Percentiles rank a stretch among this genome's conserved stretches.
These are phyloP conservation scores for Penicillium sp. DNA, from an alignment of 2,329 filamentous ascomycete species.

Conservation along the genomic window DNA sequence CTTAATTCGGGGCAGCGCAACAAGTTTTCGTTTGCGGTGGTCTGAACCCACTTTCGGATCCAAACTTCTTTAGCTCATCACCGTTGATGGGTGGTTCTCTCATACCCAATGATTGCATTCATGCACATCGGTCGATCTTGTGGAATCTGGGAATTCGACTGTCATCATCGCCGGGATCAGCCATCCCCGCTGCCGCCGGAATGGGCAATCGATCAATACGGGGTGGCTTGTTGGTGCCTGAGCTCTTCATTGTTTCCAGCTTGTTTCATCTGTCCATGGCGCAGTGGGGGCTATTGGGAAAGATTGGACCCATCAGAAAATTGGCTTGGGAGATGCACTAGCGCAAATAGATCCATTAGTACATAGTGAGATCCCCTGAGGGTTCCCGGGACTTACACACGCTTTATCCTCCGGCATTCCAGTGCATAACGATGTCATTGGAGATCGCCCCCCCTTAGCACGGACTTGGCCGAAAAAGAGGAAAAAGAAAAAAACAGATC, in stretches of 20 bases:
- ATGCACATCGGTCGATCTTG: not conserved
- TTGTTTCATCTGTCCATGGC: constrained; percentile 15
- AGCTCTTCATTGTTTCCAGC: not conserved
- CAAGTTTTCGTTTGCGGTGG: constrained; percentile 19
- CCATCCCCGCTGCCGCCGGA: too few species aligned
- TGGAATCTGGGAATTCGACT: constrained; percentile 6
- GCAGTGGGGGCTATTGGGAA: constrained; percentile 16
- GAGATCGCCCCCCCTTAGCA: constrained; percentile 5
- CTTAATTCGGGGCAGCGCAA: constrained; percentile 16
- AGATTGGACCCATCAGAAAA: constrained; percentile 19
- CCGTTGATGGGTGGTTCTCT: too few species aligned
- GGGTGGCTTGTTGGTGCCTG: constrained; percentile 1
- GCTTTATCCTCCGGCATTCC: constrained; percentile 13
- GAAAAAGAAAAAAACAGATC: constrained; percentile 1
- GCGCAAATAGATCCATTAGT: constrained; percentile 16
- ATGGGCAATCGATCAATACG: constrained; percentile 4
- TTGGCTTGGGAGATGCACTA: constrained; percentile 8
- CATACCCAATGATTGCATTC: not conserved
- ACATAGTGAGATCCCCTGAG: too few species aligned
- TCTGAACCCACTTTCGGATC: constrained; percentile 18
- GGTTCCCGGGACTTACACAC: not conserved
- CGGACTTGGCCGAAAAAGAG: constrained; percentile 6
- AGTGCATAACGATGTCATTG: constrained; percentile 7
- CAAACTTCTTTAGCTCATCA: not conserved
- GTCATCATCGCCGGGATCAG: constrained; percentile 2